Evolutionary conservation across 371 early-diverging fungal species (phyloP), one percentile per base, ranked within the genome.

Genomic region (Vairimorpha necatrix): DNA sequence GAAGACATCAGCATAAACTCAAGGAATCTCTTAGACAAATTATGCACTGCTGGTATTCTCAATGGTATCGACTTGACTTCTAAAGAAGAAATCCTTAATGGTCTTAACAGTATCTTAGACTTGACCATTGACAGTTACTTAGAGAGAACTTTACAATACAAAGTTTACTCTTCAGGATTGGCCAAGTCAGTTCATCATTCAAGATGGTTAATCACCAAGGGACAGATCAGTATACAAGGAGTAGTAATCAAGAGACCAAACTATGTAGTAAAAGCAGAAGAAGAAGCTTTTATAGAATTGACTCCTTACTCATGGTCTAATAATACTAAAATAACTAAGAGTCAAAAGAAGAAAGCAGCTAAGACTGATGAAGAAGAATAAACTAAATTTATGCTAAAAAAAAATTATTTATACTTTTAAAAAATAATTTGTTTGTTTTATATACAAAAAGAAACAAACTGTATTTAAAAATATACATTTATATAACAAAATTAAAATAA

Each of bases 141-240:
- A 88, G 95, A 96, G 88, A 91, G 99, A 83, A 91, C 98, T 84
- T 91, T 99, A 80, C 99, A 99, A 88, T 94, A 95, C 83, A 94
- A 93, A 88, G 96, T 99, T 78, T 94, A 93, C 91, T 93, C 93
- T 90, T 88, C 90, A 72, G 97, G 98, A 77, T 88, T 98, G 74
- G 97, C 98, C 87, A 94, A 92, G 89, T 93, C 93, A 76, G 92
- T 98, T 83, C 98, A 99, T 89, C 95, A 96, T 87, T 97, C 99
- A 72, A 93, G 99, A 89, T 94, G 94, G 83, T 87, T 98, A 83
- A 97, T 99, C 88, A 90, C 91, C 81, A 77, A 84, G 22, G 68
- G 77, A 39, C 80, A 82, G 73, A 85, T 85, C 58, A 48, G 67
- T n/a, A 77, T 85, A 6, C 75, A 80, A 14, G 86, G 84, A 24